A percentile compares a stretch with the other conserved stretches of the same genome.
Evolutionary conservation across 768 basidiomycete species (phyloP).

Genomic region (Butyriboletus loyo): DNA sequence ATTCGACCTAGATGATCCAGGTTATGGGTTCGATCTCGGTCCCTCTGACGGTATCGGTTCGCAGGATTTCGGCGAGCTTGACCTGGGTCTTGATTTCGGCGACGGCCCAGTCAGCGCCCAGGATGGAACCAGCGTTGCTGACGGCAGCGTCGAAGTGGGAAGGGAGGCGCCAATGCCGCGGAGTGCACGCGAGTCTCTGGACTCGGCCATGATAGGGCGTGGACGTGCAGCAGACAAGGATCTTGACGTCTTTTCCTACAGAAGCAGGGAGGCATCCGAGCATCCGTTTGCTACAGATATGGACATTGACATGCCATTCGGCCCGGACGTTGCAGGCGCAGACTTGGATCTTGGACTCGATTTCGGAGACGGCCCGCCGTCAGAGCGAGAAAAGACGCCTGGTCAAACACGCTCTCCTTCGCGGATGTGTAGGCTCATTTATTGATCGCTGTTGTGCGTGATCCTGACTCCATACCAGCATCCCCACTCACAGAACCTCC

Average conservation of each 20-base stretch:
- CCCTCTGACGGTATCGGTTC: conserved; percentile 83
- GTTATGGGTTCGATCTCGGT: conserved; percentile 75
- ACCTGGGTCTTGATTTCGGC: conserved; percentile 77
- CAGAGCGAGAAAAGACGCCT: conserved; percentile 50
- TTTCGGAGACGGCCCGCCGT: conserved; percentile 55
- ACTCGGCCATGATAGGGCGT: conserved; percentile 55
- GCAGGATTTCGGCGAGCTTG: conserved; percentile 70
- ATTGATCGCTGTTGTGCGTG: not conserved
- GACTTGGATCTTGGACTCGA: conserved; percentile 71
- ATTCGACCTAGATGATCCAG: conserved; percentile 54
- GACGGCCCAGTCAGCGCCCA: conserved; percentile 44
- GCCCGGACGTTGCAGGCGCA: conserved; percentile 48
- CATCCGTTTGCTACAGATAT: conserved; percentile 60
- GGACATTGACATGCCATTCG: conserved; percentile 47
- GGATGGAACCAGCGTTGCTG: conserved; percentile 48
- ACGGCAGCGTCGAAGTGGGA: conserved; percentile 68
- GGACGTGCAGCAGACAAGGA: conserved; percentile 47
- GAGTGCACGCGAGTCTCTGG: conserved; percentile 52
- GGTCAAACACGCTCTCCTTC: conserved; percentile 60
- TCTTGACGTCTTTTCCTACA: conserved; percentile 59
- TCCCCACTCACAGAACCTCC: conserved; percentile 77
- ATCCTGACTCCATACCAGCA: conserved; percentile 40
- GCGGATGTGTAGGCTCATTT: conserved; percentile 57
- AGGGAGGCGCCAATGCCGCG: conserved; percentile 61
- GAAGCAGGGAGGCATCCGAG: conserved; percentile 64